These are phyloP conservation scores for Skeletonema grethae DNA, from an alignment of 108 stramenopile genomes.

Conservation along the genomic window DNA sequence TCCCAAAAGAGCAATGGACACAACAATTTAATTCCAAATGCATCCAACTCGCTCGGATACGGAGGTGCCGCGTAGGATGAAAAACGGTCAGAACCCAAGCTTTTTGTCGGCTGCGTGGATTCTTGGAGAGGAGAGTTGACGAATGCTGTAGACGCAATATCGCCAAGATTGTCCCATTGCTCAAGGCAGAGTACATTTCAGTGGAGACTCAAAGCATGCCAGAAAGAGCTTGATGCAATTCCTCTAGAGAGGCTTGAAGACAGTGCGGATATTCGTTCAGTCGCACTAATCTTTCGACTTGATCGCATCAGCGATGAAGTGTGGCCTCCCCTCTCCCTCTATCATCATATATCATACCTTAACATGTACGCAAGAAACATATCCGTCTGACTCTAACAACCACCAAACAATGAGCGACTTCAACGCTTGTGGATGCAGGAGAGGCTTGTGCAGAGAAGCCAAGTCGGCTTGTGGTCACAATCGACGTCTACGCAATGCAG, in stretches of 20 bases:
- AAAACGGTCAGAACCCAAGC: constrained; percentile 38
- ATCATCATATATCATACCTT: neutral
- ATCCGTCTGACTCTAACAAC: too few relatives aligned
- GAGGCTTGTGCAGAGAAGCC: constrained; percentile 9
- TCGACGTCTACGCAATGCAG: neutral
- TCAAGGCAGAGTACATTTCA: constrained; percentile 78
- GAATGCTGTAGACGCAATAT: constrained; percentile 90
- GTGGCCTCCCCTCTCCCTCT: neutral
- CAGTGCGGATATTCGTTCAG: constrained; percentile 54
- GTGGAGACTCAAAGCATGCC: constrained; percentile 74
- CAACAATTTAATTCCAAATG: constrained; percentile 27
- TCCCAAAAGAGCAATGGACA: constrained; percentile 24
- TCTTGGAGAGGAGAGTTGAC: constrained; percentile 89
- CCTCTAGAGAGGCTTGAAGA: constrained; percentile 78
- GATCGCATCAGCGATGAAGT: neutral
- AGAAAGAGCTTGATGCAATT: constrained; percentile 82
- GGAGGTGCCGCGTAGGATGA: constrained; percentile 33
- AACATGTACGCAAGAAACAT: too few relatives aligned
- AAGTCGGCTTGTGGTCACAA: neutral
- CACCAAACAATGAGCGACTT: neutral
- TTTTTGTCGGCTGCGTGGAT: constrained; percentile 78
- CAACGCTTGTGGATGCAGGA: constrained; percentile 13
- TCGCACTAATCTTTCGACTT: neutral
- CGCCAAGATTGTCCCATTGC: constrained; percentile 88
- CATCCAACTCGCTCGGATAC: constrained; percentile 39